phyloP scores from a whole-genome alignment of 2,329 filamentous ascomycete genomes.

The Penicillium sp. region DNA sequence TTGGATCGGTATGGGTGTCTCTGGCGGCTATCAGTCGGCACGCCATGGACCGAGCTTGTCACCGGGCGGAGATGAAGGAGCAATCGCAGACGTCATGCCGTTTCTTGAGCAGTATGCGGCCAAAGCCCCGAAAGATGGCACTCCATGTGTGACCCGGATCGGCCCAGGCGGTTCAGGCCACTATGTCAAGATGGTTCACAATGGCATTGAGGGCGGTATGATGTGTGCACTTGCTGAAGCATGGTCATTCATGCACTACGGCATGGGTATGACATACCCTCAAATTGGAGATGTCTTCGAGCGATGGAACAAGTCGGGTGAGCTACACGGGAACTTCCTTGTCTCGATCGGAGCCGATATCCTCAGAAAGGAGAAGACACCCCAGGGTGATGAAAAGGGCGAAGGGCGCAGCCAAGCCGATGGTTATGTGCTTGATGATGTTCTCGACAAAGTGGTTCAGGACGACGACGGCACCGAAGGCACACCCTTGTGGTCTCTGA shows the following conservation, averaged over 20 bases:
- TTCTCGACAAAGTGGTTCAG: constrained; percentile 67
- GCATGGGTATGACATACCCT: constrained; percentile 55
- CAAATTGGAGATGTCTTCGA: constrained; percentile 57
- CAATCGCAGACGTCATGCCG: constrained; percentile 56
- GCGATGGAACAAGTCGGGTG: constrained; percentile 56
- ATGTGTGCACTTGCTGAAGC: constrained; percentile 60
- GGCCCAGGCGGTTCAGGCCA: constrained; percentile 62
- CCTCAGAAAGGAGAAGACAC: constrained; percentile 48
- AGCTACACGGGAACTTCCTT: constrained; percentile 58
- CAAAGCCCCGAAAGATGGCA: constrained; percentile 53
- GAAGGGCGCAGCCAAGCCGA: constrained; percentile 33
- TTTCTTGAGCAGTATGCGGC: constrained; percentile 58
- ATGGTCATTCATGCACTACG: constrained; percentile 58
- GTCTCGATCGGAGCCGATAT: constrained; percentile 60
- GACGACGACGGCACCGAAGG: constrained; percentile 63
- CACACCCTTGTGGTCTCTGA: constrained; percentile 61
- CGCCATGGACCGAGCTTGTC: constrained; percentile 63
- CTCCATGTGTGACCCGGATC: constrained; percentile 56
- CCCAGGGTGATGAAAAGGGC: constrained; percentile 30
- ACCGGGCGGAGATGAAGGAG: constrained; percentile 56
- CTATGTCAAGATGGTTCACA: constrained; percentile 72
- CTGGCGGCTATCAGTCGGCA: constrained; percentile 64
- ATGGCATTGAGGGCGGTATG: constrained; percentile 69
- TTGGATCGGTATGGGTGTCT: constrained; percentile 64
- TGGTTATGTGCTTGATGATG: constrained; percentile 54